Percentiles rank a stretch among this genome's conserved stretches.
phyloP scores from a whole-genome alignment of 83 land plant species.

The Picea mariana region DNA sequence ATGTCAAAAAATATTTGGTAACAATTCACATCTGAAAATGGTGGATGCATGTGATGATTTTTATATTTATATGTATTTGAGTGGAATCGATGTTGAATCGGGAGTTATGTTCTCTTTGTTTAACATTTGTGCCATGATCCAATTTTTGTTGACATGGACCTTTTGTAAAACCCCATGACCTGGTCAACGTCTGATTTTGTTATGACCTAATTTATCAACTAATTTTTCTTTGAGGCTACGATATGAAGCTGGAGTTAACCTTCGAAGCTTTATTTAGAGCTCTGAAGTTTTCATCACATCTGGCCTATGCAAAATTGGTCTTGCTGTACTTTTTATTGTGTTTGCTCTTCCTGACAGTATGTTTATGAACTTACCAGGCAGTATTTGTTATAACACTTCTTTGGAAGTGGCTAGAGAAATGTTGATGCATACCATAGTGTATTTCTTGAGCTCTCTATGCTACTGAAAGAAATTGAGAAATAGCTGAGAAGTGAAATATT shows the following conservation, averaged over 20 bases:
- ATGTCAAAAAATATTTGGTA: too few species aligned
- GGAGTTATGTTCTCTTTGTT: too few species aligned
- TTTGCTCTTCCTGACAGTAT: background rate
- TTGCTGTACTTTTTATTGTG: background rate
- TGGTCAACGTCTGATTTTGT: background rate
- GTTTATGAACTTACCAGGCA: background rate
- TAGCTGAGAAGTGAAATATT: background rate
- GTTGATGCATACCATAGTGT: background rate
- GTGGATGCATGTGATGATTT: too few species aligned
- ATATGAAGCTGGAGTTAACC: background rate
- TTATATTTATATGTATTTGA: too few species aligned
- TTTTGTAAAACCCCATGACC: background rate
- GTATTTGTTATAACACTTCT: background rate
- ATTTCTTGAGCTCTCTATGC: background rate
- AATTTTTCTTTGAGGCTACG: background rate
- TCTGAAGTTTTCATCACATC: background rate
- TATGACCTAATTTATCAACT: background rate
- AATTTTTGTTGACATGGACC: background rate
- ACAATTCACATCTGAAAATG: too few species aligned
- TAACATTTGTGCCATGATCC: too few species aligned
- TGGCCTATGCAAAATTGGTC: background rate
- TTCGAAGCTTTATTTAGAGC: background rate
- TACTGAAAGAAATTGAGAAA: too few species aligned
- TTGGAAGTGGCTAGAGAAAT: background rate
- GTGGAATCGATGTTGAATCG: too few species aligned